Conservation (phyloP, 345 rosid species). For the Eucalyptus pauciflora region DNA sequence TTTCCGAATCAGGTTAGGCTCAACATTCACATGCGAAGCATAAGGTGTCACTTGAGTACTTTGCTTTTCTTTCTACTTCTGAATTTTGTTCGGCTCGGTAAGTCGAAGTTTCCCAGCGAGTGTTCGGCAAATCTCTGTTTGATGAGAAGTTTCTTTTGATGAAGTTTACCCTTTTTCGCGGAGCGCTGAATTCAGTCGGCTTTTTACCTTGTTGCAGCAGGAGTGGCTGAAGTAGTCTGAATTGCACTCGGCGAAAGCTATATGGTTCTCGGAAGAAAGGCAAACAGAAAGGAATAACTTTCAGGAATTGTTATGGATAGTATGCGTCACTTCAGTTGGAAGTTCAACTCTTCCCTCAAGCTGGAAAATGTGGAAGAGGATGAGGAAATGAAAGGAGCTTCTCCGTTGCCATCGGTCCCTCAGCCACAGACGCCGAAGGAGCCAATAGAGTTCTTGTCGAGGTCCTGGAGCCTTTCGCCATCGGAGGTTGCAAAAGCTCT, state of each 20-base stretch:
- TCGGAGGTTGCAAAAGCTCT: constrained; percentile 90
- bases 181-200: neutral
- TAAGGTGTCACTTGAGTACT: neutral
- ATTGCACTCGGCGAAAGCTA: neutral
- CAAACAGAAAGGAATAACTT: neutral
- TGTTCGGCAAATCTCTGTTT: neutral
- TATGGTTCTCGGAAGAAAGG: neutral
- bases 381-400: constrained; percentile 17
- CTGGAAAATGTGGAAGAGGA: constrained; percentile 49
- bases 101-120: neutral
- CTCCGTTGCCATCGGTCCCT: constrained; percentile 39
- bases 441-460: constrained; percentile 87
- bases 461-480: constrained; percentile 93
- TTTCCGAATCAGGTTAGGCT: neutral
- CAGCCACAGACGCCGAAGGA: constrained; percentile 83
- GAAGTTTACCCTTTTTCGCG: neutral
- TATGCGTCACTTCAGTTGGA: constrained; percentile 11
- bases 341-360: constrained; percentile 18
- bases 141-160: neutral
- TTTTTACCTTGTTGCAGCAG: neutral
- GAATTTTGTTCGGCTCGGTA: neutral
- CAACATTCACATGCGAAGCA: neutral
- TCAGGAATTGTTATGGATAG: constrained; percentile 30
- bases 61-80: neutral
- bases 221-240: neutral